Percentiles rank a stretch among this genome's conserved stretches.
Evolutionary conservation across 257 asterid genomes (phyloP).

Genomic region (Solanum corneliomulleri): DNA sequence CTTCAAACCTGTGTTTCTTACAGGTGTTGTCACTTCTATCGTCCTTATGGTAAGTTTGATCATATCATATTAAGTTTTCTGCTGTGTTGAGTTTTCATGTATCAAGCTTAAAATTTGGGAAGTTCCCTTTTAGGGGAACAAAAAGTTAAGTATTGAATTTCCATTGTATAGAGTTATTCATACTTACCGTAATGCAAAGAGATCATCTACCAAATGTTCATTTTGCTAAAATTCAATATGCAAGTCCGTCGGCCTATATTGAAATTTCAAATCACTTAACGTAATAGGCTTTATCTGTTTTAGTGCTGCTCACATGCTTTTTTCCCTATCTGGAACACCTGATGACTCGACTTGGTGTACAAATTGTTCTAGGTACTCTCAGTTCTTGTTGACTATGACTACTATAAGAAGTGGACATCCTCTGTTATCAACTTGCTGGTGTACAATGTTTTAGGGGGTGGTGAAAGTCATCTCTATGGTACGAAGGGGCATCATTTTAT

Average conservation of each 20-base stretch:
- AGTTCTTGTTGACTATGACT: conserved; percentile 54
- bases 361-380: conserved; percentile 58
- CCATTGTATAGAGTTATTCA: background rate
- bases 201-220: background rate
- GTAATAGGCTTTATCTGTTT: background rate
- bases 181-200: background rate
- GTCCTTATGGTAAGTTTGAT: conserved; percentile 48
- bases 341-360: background rate
- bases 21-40: conserved; percentile 58
- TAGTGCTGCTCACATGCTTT: background rate
- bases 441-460: conserved; percentile 91
- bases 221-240: background rate
- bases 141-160: background rate
- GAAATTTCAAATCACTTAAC: background rate
- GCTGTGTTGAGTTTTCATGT: background rate
- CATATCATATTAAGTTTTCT: background rate
- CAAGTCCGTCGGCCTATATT: background rate
- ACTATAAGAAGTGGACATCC: conserved; percentile 87
- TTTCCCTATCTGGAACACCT: background rate
- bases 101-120: background rate
- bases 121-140: background rate
- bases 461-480: conserved; percentile 96
- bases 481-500: conserved; percentile 82
- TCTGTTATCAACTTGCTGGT: conserved; percentile 76
- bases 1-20: conserved; percentile 51